Base-by-base conservation (phyloP, 2,329 filamentous ascomycete species). In the Xylaria sp. region DNA sequence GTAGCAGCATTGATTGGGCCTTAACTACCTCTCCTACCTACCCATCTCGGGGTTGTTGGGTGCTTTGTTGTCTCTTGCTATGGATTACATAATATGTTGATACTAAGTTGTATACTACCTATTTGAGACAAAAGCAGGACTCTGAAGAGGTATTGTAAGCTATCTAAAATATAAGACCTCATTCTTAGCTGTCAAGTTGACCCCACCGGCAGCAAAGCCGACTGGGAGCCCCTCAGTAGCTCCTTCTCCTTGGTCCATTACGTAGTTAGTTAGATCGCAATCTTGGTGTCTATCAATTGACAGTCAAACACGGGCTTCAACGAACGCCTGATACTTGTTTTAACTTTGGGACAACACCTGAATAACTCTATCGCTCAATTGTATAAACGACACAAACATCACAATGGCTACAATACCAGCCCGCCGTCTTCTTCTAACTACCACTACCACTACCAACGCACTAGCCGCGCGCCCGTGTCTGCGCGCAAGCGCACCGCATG, bases 321-420 rank as follows among this genome's bases (percentile, higher is more conserved):
- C 24, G 4, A 27, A 27, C 4, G 24, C 24, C 24, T 36, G 11
- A 36, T 36, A 36, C 7, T 12, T 9, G 39, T 42, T 42, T 17
- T 42, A 42, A 42, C 9, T 12, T 50, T n/a, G 7, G n/a, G 47
- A 24, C 47, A 50, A 6, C 9, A 36, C 47, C 47, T 11, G 19
- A 50, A 50, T 24, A 50, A 27, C 24, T 27, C 24, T 27, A 2
- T 42, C 14, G 39, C 39, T 5, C 39, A 42, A 42, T 27, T 27
- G 24, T 27, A 4, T 27, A 27, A 27, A 36, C 34, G 2, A 36
- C 39, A 2, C 14, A 14, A 30, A 53, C n/a, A 2, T 21, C 53
- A 36, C n/a, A 30, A 70, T 70, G 69, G 21, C 66, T n/a, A 56
- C 65, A n/a, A 66, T 62, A 48, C 47, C 63, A 53, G 34, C 66